These are phyloP conservation scores for Colletotrichum graminicola DNA, from an alignment of 2,329 filamentous ascomycete species.

Conservation along the genomic window DNA sequence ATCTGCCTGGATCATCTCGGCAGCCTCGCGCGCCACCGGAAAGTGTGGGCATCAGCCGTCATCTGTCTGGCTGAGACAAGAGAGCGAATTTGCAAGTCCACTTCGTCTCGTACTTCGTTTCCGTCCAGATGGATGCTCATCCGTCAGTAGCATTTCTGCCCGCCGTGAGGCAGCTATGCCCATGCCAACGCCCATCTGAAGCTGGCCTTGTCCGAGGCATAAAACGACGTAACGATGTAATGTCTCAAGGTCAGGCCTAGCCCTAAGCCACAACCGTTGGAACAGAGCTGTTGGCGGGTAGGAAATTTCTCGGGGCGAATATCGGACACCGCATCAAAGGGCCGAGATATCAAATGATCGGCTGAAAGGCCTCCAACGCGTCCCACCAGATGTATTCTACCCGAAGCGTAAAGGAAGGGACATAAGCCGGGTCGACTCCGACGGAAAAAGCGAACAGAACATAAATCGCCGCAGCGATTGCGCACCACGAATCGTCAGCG, in stretches of 20 bases:
- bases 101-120: conserved; percentile 5
- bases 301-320: conserved; percentile 3
- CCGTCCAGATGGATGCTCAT: conserved; percentile 5
- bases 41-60: conserved; percentile 18
- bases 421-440: not conserved
- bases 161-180: not conserved
- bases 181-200: conserved; percentile 16
- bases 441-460: not conserved
- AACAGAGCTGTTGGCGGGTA: not conserved
- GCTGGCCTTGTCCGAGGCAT: conserved; percentile 16
- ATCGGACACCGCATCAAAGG: conserved; percentile 14
- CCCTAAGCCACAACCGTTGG: conserved; percentile 36
- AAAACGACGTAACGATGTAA: conserved; percentile 28
- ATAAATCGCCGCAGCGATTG: not conserved
- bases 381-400: not conserved
- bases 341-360: not conserved
- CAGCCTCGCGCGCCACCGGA: conserved; percentile 31
- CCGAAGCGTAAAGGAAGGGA: not conserved
- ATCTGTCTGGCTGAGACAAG: conserved; percentile 6
- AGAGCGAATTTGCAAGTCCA: conserved; percentile 1
- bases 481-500: not conserved
- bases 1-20: conserved; percentile 29
- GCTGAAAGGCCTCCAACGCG: not conserved
- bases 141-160: conserved; percentile 13
- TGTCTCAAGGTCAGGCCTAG: conserved; percentile 31